These are phyloP conservation scores for Arthrinium phaeospermum DNA, from an alignment of 2,329 filamentous ascomycete genomes.

Conservation along the genomic window DNA sequence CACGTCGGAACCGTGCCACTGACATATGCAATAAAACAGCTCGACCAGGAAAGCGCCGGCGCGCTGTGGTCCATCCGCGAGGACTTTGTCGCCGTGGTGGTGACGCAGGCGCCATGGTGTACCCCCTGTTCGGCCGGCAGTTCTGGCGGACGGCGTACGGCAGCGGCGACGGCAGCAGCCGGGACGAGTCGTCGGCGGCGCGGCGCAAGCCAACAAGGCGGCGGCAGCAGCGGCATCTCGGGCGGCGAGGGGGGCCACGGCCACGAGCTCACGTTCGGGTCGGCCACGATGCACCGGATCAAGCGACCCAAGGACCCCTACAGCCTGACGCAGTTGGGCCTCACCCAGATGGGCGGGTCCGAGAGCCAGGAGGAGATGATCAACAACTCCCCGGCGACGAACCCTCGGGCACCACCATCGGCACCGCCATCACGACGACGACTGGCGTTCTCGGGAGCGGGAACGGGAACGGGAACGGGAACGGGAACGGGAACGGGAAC, in stretches of 20 bases:
- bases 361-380: slow-evolving; percentile 19
- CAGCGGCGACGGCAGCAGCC: slow-evolving; percentile 1
- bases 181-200: background rate
- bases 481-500: too few species aligned
- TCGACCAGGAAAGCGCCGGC: slow-evolving; percentile 11
- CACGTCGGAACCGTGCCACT: background rate
- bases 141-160: slow-evolving; percentile 31
- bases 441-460: too few species aligned
- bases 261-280: slow-evolving; percentile 23
- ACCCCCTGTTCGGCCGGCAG: slow-evolving; percentile 32
- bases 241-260: slow-evolving; percentile 27
- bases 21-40: background rate
- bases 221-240: slow-evolving; percentile 20
- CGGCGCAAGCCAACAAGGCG: background rate
- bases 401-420: background rate
- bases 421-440: background rate
- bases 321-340: slow-evolving; percentile 29
- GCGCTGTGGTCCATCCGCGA: slow-evolving; percentile 46
- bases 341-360: slow-evolving; percentile 16
- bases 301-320: slow-evolving; percentile 30
- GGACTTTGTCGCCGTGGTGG: slow-evolving; percentile 44
- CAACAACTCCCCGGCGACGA: background rate
- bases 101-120: slow-evolving; percentile 43
- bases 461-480: too few species aligned
- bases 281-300: slow-evolving; percentile 2